A percentile compares a stretch with the other conserved stretches of the same genome.
phyloP scores from a whole-genome alignment of 495 filamentous ascomycete genomes.

The Aspergillus heteromorphus region DNA sequence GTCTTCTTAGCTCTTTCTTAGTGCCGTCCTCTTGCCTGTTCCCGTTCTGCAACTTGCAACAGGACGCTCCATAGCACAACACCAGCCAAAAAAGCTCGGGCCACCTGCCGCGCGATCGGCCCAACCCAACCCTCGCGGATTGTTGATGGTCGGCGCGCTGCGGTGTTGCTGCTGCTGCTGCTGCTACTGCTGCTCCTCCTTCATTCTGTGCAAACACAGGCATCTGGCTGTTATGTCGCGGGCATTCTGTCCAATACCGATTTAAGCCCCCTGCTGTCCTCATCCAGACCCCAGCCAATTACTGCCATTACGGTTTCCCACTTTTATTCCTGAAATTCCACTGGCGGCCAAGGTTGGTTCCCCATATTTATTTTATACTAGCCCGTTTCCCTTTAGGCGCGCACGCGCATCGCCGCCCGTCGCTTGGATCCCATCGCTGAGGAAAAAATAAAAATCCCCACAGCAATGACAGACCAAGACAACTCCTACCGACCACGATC shows the following conservation, averaged over 20 bases:
- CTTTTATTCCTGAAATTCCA: neutral
- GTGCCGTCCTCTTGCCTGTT: neutral
- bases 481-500: constrained; percentile 41
- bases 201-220: too few relatives aligned
- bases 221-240: too few relatives aligned
- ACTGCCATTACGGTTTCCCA: neutral
- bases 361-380: constrained; percentile 4
- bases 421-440: neutral
- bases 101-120: constrained; percentile 13
- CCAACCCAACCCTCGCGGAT: neutral
- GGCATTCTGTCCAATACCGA: too few relatives aligned
- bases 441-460: constrained; percentile 7
- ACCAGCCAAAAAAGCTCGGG: constrained; percentile 11
- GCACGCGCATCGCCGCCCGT: constrained; percentile 6
- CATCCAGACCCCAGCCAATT: neutral
- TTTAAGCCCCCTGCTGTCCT: neutral
- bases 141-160: neutral
- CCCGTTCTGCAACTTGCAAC: too few relatives aligned
- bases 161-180: too few relatives aligned
- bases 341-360: neutral
- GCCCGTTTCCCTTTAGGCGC: constrained; percentile 1
- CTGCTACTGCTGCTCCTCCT: too few relatives aligned
- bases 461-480: constrained; percentile 40
- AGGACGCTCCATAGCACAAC: neutral
- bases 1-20: neutral